Base-by-base conservation (phyloP, 2,329 filamentous ascomycete genomes). In the Aspergillus sp. region DNA sequence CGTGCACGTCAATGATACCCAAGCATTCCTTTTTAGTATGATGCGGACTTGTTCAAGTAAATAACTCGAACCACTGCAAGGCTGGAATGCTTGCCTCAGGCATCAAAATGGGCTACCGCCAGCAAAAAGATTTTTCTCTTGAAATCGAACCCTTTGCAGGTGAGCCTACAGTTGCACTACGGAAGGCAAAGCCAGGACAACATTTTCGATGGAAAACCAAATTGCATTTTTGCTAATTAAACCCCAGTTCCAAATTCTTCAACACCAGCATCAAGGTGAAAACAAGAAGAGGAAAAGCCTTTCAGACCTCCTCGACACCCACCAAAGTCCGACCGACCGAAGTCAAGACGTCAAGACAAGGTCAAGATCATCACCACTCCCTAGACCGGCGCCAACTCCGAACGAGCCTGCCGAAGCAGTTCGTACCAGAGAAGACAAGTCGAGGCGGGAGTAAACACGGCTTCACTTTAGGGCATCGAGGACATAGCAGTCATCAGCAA, bases 311-410 rank as follows among this genome's bases (percentile, higher is more conserved):
- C 89, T 89, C 89, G 82, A 84, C 83, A 85, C 89, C 89, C 90
- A 89, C 89, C 89, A 89, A 80, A 81, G 27, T 78, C 79, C 81
- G 78, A 80, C 84, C 84, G 89, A 87, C 89, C 89, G 80, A 92
- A 87, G 86, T 86, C 87, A 85, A 84, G 83, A 88, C 83, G 79
- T 75, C 80, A 72, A 71, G 74, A 82, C 82, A 79, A 88, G 89
- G 89, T 87, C 82, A 89, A 95, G 90, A 95, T 96, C 91, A 95
- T 95, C 89, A 91, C 87, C 88, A 87, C 88, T 87, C 85, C 89
- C 89, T 93, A 86, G 89, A 90, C 70, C 62, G 87, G 88, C 61
- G 60, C 61, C 63, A 58, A 56, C 61, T 54, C 83, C 74, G 74
- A 74, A 67, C 66, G 64, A 64, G 66, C 67, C 54, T 60, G 70